Conservation (phyloP, 129 eudicot species). For the Silybum marianum region DNA sequence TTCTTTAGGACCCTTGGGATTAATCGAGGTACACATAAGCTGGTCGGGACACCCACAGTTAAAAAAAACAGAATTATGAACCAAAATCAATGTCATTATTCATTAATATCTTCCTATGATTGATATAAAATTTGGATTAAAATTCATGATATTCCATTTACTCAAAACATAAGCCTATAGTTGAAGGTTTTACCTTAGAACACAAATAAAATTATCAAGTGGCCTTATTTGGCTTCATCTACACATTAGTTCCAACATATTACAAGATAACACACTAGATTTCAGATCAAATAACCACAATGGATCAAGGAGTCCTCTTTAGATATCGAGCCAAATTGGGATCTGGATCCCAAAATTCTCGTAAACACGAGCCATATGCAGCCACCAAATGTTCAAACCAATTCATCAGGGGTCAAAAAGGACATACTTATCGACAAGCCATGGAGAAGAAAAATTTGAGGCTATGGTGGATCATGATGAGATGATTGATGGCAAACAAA, state of each 20-base stretch:
- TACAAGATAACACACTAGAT: constrained; percentile 2
- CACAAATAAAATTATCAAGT: neutral
- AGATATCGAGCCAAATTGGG: neutral
- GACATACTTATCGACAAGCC: neutral
- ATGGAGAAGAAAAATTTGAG: neutral
- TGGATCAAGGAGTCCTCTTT: neutral
- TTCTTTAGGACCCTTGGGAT: too few species aligned
- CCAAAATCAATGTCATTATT: too few species aligned
- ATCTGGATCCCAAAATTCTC: neutral
- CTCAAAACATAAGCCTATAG: neutral
- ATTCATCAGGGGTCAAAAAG: neutral
- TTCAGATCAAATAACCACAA: neutral
- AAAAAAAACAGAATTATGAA: too few species aligned
- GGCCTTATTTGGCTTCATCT: neutral
- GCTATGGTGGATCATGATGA: neutral
- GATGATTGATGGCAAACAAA: neutral
- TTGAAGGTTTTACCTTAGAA: neutral
- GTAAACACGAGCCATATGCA: neutral
- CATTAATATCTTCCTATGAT: too few species aligned
- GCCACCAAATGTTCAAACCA: neutral
- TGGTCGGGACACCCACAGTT: too few species aligned
- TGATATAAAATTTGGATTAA: too few species aligned
- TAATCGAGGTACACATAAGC: too few species aligned
- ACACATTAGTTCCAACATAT: neutral
- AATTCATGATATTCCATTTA: neutral